Evolutionary conservation across 2,329 filamentous ascomycete species (phyloP), one percentile per base, ranked within the genome.

Genomic region (Penicillium hordei): DNA sequence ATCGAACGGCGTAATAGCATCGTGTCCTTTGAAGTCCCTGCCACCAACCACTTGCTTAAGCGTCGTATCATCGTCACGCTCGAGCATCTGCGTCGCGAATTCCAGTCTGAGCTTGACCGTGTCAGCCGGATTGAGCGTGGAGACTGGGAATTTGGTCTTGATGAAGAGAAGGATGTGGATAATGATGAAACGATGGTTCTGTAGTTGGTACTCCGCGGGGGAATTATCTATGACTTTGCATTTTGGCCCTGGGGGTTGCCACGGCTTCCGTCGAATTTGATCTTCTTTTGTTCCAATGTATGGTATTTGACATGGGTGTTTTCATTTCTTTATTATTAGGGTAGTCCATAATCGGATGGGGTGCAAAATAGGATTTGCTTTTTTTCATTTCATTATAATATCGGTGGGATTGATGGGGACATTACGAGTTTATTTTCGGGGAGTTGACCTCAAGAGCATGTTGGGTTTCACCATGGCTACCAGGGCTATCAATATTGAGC

Each of bases 41-140:
- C 55, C 0, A 57, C 49, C 5, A 57, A 57, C 21, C 21, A 53
- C 13, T 21, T 57, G 65, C 74, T 68, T 67, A 67, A 75, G 15
- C 89, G 88, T 78, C 86, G 93, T 60, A 88, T 85, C 71, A 86
- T 97, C 36, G 83, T 97, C 17, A 96, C 91, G 33, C 78, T 99
- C 54, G 89, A 89, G 31, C 93, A 96, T 72, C 80, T 97, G 52
- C 84, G 93, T 69, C 91, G 89, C 74, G 89, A 93, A 72, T 99
- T 97, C 73, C 90, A 96, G 76, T 86, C 84, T 25, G 92, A 97
- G 75, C 78, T 99, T 69, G 94, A 99, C 76, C 84, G 91, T 61
- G 89, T 94, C 65, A 90, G 89, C 52, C 89, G 90, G 52, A 92
- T 97, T 72, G 88, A 94, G 76, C 90, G 90, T 70, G 92, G 95